Base-by-base conservation (phyloP, 805 yeast species). In the Komagataella kurtzmanii region DNA sequence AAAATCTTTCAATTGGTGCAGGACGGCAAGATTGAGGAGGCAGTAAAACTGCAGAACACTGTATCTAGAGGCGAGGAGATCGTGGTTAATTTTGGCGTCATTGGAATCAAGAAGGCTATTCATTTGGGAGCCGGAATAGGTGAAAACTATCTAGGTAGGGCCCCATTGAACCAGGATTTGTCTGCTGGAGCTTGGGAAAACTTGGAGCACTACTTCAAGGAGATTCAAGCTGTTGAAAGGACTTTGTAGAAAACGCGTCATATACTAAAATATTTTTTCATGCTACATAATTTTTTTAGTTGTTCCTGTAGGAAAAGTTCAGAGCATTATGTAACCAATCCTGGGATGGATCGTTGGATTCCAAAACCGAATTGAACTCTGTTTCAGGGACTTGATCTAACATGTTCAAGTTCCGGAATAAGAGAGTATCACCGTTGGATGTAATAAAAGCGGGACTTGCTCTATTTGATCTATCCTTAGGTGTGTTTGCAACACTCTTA, bases 101-200 rank as follows among this genome's bases (percentile, higher is more conserved):
- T 74, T 51, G 79, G 80, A 36, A 67, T 75, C 56, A 77, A 76
- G 61, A 71, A 69, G 57, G 69, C 68, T 24, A 67, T 74, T 51
- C 57, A 59, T 47, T 58, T 56, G 55, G 63, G 55, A 56, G 66
- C 57, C 65, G 80, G 58, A 49, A 55, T 73, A 53, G 80, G 79
- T 45, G 74, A 70, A 53, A 67, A 69, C 40, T 64, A 68, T 50
- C 58, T 70, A 7, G 77, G 79, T 12, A 67, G 80, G 58, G 67
- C 73, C 46, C 81, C 80, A 43, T 61, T 76, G 57, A 69, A 69
- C 56, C 65, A 69, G 52, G 74, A 68, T 40, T 57, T 59, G 50
- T 59, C 64, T 10, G 60, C 57, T 14, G 61, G 55, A 17, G 60
- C 59, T 6, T 69, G 72, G 72, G 61, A 59, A 24, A 46, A 48